These are phyloP conservation scores for Penicillium goetzii DNA, from an alignment of 495 filamentous ascomycete species.

Conservation along the genomic window DNA sequence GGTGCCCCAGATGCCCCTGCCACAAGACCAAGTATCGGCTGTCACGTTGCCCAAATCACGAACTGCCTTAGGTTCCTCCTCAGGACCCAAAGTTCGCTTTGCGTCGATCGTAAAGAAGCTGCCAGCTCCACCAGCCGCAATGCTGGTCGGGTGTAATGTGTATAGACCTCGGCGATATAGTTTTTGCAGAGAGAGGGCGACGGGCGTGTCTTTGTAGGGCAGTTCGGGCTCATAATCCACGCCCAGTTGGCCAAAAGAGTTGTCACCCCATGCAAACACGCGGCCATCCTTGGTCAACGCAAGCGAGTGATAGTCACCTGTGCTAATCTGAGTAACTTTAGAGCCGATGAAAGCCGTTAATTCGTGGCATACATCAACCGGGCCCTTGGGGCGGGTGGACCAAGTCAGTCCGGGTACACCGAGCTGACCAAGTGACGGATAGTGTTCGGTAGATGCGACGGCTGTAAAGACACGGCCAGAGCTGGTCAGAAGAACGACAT, in stretches of 20 bases:
- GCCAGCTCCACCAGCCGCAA: slow-evolving; percentile 83
- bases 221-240: slow-evolving; percentile 65
- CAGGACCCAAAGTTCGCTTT: slow-evolving; percentile 53
- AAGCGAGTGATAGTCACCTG: slow-evolving; percentile 87
- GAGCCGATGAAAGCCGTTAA: slow-evolving; percentile 64
- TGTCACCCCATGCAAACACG: slow-evolving; percentile 90
- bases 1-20: slow-evolving; percentile 79
- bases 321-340: slow-evolving; percentile 70
- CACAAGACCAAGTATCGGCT: slow-evolving; percentile 84
- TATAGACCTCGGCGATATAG: slow-evolving; percentile 69
- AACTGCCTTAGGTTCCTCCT: slow-evolving; percentile 44
- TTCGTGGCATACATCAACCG: slow-evolving; percentile 81
- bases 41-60: slow-evolving; percentile 56
- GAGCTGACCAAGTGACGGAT: slow-evolving; percentile 82
- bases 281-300: slow-evolving; percentile 72
- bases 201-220: slow-evolving; percentile 68
- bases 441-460: slow-evolving; percentile 74
- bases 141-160: slow-evolving; percentile 63
- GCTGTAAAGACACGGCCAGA: slow-evolving; percentile 84
- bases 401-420: slow-evolving; percentile 83
- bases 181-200: slow-evolving; percentile 64
- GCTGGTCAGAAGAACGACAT: slow-evolving; percentile 83
- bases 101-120: slow-evolving; percentile 88
- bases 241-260: slow-evolving; percentile 83
- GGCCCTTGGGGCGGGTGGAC: slow-evolving; percentile 73